Conservation (phyloP, 2,329 filamentous ascomycete species). For the Nigrospora oryzae region DNA sequence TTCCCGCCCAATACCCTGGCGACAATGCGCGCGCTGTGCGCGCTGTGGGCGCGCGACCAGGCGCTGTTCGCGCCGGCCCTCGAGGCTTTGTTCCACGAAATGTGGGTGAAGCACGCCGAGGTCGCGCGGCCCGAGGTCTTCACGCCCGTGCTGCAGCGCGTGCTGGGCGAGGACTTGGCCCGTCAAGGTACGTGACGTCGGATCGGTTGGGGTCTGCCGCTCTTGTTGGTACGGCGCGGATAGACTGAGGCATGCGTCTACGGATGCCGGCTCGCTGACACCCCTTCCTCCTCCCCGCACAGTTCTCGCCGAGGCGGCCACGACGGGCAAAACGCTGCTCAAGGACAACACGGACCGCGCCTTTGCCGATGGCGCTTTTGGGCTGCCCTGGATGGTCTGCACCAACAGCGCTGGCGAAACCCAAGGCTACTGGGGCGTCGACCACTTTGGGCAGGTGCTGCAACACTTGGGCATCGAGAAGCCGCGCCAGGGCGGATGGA, state of each 20-base stretch:
- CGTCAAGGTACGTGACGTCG: conserved; percentile 10
- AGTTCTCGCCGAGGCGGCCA: conserved; percentile 17
- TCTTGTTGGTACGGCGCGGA: too few species aligned
- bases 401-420: conserved; percentile 19
- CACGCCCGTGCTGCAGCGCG: conserved; percentile 12
- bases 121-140: conserved; percentile 19
- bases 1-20: conserved; percentile 26
- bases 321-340: conserved; percentile 20
- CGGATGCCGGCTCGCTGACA: too few species aligned
- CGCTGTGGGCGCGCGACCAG: conserved; percentile 10
- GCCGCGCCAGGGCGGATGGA: conserved; percentile 19
- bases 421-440: conserved; percentile 29
- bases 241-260: too few species aligned
- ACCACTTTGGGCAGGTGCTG: conserved; percentile 26
- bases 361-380: conserved; percentile 26
- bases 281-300: not conserved
- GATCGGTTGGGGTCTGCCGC: too few species aligned
- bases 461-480: conserved; percentile 23
- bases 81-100: conserved; percentile 21
- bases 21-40: conserved; percentile 24
- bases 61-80: conserved; percentile 16
- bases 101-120: conserved; percentile 21
- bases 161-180: conserved; percentile 16
- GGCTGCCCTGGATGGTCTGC: conserved; percentile 28
- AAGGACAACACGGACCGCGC: conserved; percentile 23